Evolutionary conservation across 495 filamentous ascomycete species (phyloP), one percentile per base, ranked within the genome.

Genomic region (Penicillium bovifimosum): DNA sequence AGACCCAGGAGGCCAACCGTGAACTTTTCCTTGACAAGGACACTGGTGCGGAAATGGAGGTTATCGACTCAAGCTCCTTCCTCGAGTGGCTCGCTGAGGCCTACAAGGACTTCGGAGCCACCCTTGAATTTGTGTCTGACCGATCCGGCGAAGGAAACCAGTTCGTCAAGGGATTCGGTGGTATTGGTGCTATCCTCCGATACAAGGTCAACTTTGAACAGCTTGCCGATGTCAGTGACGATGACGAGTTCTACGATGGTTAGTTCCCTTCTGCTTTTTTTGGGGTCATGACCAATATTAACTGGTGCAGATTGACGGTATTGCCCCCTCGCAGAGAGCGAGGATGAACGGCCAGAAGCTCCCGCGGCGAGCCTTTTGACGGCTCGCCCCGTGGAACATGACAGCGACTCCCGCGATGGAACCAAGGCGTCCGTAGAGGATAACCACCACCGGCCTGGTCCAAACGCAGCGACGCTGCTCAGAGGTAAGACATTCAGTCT

Each of bases 171-270:
- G 93, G 93, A 49, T 98, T 98, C 65, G 93, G 93, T 84, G 93
- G 93, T 62, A 95, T 98, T 59, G 93, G 93, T 52, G 92, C 92
- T 41, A 85, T 98, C 60, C 84, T 98, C 65, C 88, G 93, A 55
- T 98, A 98, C 83, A 97, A 96, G 77, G 88, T 98, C 77, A 98
- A 98, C 78, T 98, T 98, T 77, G 93, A 98, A 75, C 95, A 98
- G 71, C 82, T 98, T 69, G 88, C 87, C 62, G 95, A 98, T 72
- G 81, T 85, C 61, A 85, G 88, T 71, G 92, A 96, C 72, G 93
- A 98, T 72, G 93, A 97, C 77, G 91, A 97, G 64, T 96, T 96
- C 78, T 97, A 97, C 75, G 93, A 97, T 76, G 91, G 86, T 88
- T 66, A 59, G 71, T 56, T 18, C n/a, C 40, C 50, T 53, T 52